Evolutionary conservation across 495 filamentous ascomycete species (phyloP).

Genomic region (Pyronema domesticum): DNA sequence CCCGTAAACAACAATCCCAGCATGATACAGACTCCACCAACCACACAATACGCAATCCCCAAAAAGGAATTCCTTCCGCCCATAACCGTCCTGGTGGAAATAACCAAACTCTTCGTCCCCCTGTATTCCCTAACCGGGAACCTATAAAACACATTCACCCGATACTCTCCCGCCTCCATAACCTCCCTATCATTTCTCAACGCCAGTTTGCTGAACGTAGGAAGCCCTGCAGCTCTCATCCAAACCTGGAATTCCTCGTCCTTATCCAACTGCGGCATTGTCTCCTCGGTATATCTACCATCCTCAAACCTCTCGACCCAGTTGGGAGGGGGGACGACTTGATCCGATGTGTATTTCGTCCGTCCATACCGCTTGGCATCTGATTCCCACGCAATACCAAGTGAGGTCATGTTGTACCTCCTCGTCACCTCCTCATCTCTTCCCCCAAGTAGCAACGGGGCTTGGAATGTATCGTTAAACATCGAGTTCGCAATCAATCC

Average conservation of each 20-base stretch:
- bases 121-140: constrained; percentile 69
- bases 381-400: constrained; percentile 69
- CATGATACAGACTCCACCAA: constrained; percentile 80
- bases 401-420: constrained; percentile 53
- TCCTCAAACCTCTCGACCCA: constrained; percentile 51
- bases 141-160: constrained; percentile 52
- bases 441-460: constrained; percentile 36
- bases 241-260: constrained; percentile 86
- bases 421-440: constrained; percentile 6
- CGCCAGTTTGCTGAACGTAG: constrained; percentile 83
- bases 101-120: constrained; percentile 84
- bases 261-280: constrained; percentile 44
- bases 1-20: constrained; percentile 75
- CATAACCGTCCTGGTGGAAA: constrained; percentile 85
- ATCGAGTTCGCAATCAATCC: constrained; percentile 89
- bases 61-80: constrained; percentile 92
- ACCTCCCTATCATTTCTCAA: constrained; percentile 53
- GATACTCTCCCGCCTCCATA: constrained; percentile 55
- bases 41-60: constrained; percentile 87
- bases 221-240: constrained; percentile 96
- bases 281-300: constrained; percentile 40
- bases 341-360: constrained; percentile 41
- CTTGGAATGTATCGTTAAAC: constrained; percentile 85
- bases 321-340: constrained; percentile 72
- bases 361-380: constrained; percentile 60